phyloP scores from a whole-genome alignment of 306 rosid species.

The Lathyrus aphaca region DNA sequence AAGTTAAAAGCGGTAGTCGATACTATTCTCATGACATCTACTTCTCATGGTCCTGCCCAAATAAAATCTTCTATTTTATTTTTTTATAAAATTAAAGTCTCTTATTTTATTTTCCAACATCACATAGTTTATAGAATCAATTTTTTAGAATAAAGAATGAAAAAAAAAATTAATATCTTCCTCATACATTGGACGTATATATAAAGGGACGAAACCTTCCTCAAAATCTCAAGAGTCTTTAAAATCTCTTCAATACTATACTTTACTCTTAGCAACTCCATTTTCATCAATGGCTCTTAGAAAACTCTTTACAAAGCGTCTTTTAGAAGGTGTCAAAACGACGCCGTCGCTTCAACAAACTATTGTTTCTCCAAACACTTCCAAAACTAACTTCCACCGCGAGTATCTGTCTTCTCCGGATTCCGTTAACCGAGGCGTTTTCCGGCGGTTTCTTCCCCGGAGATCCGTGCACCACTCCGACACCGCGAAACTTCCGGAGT shows the following conservation, averaged over 20 bases:
- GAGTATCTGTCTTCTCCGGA: slow-evolving; percentile 46
- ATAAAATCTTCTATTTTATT: neutral
- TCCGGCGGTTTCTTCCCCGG: slow-evolving; percentile 59
- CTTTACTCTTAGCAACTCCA: neutral
- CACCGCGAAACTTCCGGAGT: slow-evolving; percentile 54
- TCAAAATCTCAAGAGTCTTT: slow-evolving; percentile 9
- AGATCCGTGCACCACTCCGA: slow-evolving; percentile 46
- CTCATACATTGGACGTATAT: slow-evolving; percentile 45
- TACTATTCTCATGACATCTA: slow-evolving; percentile 1
- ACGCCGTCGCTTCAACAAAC: slow-evolving; percentile 20
- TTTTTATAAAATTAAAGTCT: neutral
- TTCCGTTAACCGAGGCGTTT: slow-evolving; percentile 41
- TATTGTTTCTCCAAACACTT: slow-evolving; percentile 34
- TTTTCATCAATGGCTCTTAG: slow-evolving; percentile 64
- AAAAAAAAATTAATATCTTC: slow-evolving; percentile 1
- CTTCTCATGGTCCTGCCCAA: neutral
- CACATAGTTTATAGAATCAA: no score
- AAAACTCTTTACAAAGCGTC: slow-evolving; percentile 51
- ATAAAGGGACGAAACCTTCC: neutral
- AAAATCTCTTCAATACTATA: neutral
- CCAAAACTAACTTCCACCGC: slow-evolving; percentile 46
- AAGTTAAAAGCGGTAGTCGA: slow-evolving; percentile 12
- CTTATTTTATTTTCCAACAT: no score
- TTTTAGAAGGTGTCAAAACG: slow-evolving; percentile 34
- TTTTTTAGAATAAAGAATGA: neutral